Evolutionary conservation across 164 flowering plant species (phyloP), one percentile per base, ranked within the genome.

Genomic region (Sextonia rubra): DNA sequence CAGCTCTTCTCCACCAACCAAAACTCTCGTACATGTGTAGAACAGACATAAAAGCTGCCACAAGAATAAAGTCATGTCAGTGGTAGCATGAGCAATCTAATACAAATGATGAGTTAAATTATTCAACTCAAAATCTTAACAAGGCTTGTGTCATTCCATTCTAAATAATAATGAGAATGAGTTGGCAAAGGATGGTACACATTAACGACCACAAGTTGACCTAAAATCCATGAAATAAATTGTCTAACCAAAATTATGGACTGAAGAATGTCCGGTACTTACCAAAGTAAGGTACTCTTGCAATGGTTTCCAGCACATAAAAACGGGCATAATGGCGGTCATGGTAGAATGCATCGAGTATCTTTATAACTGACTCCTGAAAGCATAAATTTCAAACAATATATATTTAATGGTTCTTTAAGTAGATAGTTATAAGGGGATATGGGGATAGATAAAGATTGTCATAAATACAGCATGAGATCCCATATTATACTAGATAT

Each of bases 1-100:
- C 99, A 56, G 97, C 97, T 79, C 87, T 84, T 85, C 98, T 86
- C 97, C 99, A 95, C 99, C 99, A 93, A 75, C 99, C 99, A 83
- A 91, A 89, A 81, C 84, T 91, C 89, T 95, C 97, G 73, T 95
- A 95, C 97, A 93, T 75, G 79, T 95, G 99, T 29, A 95, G 83
- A 56, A 95, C 97, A 68, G 99, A 95, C 79, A 93, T 87, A 80
- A 95, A 95, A 7, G 98, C 99, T 95, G 88, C 84, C 77, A 83
- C 3, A 55, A 47, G 29, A 73, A 77, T 47, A 77, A 60, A 72
- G 73, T 9, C 63, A 69, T 12, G 66, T 23, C 47, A 74, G 44
- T 72, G 48, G 64, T 32, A 77, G 69, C 52, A 73, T 24, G n/a
- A 29, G 44, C 67, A 29, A 14, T n/a, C 23, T 44, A 66, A 25